These are phyloP conservation scores for Priceomyces melissophilus DNA, from an alignment of 805 yeast species.

Conservation along the genomic window DNA sequence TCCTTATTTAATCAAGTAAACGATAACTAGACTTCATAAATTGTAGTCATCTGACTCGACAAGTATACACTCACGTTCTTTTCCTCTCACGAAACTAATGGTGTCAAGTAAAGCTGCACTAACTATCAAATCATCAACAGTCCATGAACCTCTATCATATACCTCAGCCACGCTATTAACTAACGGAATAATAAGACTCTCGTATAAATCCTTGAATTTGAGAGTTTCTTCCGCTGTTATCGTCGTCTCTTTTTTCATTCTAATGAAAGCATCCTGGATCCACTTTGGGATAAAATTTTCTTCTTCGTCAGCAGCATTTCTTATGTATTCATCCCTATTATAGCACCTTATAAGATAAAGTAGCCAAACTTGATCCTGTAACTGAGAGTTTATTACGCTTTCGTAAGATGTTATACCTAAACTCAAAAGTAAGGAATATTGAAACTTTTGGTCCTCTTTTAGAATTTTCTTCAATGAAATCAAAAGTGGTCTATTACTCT, in stretches of 20 bases:
- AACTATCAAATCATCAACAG: slow-evolving; percentile 43
- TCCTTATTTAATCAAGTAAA: too few species aligned
- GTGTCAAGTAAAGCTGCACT: slow-evolving; percentile 54
- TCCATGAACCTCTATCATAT: slow-evolving; percentile 49
- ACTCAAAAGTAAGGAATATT: slow-evolving; percentile 50
- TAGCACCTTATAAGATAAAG: slow-evolving; percentile 61
- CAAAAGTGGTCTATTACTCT: slow-evolving; percentile 40
- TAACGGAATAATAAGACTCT: slow-evolving; percentile 49
- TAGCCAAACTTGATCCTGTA: slow-evolving; percentile 56
- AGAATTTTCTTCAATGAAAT: slow-evolving; percentile 56
- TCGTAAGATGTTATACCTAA: slow-evolving; percentile 58
- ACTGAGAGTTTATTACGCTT: slow-evolving; percentile 44
- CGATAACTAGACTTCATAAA: too few species aligned
- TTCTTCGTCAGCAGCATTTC: slow-evolving; percentile 29
- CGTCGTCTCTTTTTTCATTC: slow-evolving; percentile 31
- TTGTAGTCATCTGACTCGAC: slow-evolving; percentile 17
- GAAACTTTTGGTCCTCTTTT: slow-evolving; percentile 52
- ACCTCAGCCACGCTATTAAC: slow-evolving; percentile 54
- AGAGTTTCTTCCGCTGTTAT: slow-evolving; percentile 52
- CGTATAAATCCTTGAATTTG: slow-evolving; percentile 53
- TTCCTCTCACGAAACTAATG: slow-evolving; percentile 45
- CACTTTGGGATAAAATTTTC: slow-evolving; percentile 48
- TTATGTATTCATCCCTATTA: slow-evolving; percentile 37
- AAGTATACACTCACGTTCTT: slow-evolving; percentile 41
- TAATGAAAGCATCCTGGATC: slow-evolving; percentile 39